Conservation (phyloP, 73 alveolate species). For the Tetrahymena malaccensis region DNA sequence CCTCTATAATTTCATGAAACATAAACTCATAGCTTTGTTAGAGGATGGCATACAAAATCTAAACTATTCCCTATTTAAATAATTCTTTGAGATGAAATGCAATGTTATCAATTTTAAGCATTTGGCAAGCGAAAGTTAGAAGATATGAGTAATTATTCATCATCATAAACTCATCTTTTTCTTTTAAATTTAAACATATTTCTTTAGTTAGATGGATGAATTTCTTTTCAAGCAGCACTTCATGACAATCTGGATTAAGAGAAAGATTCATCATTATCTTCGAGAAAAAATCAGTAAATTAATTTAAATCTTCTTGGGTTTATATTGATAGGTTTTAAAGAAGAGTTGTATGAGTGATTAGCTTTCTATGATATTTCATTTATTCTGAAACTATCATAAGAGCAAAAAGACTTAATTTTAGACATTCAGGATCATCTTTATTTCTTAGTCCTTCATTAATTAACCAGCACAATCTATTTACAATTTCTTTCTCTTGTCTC, state of each 20-base stretch:
- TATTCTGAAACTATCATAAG: constrained; percentile 32
- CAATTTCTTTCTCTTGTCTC: constrained; percentile 8
- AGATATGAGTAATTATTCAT: constrained; percentile 16
- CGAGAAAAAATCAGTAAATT: constrained; percentile 21
- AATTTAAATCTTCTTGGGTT: constrained; percentile 4
- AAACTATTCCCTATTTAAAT: constrained; percentile 23
- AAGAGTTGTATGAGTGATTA: constrained; percentile 7
- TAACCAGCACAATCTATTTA: background rate
- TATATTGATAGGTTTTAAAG: constrained; percentile 3
- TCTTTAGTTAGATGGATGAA: constrained; percentile 21
- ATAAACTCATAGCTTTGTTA: background rate
- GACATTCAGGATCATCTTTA: constrained; percentile 32
- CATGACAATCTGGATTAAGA: constrained; percentile 14
- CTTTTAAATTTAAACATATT: constrained; percentile 1
- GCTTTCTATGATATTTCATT: constrained; percentile 19
- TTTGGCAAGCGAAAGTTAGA: constrained; percentile 16
- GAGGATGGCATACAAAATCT: constrained; percentile 6
- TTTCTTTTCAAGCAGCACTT: background rate
- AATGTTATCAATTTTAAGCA: constrained; percentile 12
- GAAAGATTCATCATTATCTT: constrained; percentile 34
- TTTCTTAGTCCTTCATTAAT: constrained; percentile 19
- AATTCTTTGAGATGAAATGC: constrained; percentile 17
- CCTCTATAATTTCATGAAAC: constrained; percentile 21
- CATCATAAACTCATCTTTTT: constrained; percentile 11
- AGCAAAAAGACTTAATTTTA: constrained; percentile 31